phyloP scores from a whole-genome alignment of 345 rosid genomes.

The Boechera stricta region DNA sequence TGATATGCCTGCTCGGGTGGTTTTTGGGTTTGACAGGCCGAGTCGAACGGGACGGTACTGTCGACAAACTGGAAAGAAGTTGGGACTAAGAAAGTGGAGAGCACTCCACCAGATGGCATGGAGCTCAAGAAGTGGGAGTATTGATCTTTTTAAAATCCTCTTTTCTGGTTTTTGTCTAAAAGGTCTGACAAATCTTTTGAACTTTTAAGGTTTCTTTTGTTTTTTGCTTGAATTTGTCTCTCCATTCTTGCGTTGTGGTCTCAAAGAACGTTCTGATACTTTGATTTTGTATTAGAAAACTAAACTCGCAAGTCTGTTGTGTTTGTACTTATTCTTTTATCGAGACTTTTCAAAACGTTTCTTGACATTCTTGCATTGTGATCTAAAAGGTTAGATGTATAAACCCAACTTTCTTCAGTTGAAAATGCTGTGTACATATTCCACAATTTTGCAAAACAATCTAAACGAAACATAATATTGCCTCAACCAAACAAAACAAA shows the following conservation, averaged over 20 bases:
- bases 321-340: neutral
- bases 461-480: slow-evolving; percentile 1
- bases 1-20: neutral
- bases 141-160: slow-evolving; percentile 25
- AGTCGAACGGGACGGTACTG: slow-evolving; percentile 79
- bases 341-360: neutral
- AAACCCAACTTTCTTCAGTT: slow-evolving; percentile 10
- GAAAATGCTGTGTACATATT: neutral
- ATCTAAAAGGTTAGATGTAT: neutral
- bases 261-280: slow-evolving; percentile 1
- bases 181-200: neutral
- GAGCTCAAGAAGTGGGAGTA: slow-evolving; percentile 81
- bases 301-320: slow-evolving; percentile 4
- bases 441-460: slow-evolving; percentile 7
- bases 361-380: neutral
- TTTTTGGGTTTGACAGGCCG: slow-evolving; percentile 52
- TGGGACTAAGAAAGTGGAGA: slow-evolving; percentile 75
- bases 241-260: slow-evolving; percentile 19
- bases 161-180: slow-evolving; percentile 25
- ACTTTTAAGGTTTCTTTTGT: neutral
- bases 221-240: slow-evolving; percentile 15
- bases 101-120: slow-evolving; percentile 83
- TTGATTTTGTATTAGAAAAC: slow-evolving; percentile 6
- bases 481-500: neutral
- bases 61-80: slow-evolving; percentile 91